phyloP scores from a whole-genome alignment of 176 grass and related monocot species.

The Triticum timopheevii region DNA sequence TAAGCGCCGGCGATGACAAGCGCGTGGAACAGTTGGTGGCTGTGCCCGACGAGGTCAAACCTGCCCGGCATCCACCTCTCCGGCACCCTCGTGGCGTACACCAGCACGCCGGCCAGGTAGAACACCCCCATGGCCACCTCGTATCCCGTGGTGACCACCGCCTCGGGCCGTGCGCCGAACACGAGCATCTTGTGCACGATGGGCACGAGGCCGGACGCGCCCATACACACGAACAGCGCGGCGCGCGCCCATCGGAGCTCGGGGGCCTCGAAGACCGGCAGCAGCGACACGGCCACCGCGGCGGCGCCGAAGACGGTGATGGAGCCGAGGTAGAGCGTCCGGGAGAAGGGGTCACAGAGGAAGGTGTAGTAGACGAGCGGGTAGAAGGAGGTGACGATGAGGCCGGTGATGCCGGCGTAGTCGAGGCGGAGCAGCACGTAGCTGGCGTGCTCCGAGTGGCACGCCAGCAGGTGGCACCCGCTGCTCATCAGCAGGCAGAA shows the following conservation, averaged over 20 bases:
- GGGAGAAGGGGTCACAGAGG: constrained; percentile 54
- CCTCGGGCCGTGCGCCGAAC: constrained; percentile 57
- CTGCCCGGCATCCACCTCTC: constrained; percentile 74
- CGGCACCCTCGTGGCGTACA: constrained; percentile 67
- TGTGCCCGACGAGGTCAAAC: constrained; percentile 74
- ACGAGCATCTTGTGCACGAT: constrained; percentile 76
- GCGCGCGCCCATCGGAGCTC: constrained; percentile 52
- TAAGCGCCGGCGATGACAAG: constrained; percentile 77
- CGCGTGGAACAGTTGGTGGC: constrained; percentile 79
- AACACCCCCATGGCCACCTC: constrained; percentile 61
- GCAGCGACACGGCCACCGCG: constrained; percentile 51
- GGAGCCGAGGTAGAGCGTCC: constrained; percentile 56
- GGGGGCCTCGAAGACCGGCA: constrained; percentile 64
- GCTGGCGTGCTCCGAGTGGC: constrained; percentile 74
- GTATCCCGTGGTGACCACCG: constrained; percentile 59
- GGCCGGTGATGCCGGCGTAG: constrained; percentile 70
- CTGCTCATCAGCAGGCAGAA: constrained; percentile 87
- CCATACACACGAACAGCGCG: constrained; percentile 63
- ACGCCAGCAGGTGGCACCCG: constrained; percentile 71
- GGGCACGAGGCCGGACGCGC: constrained; percentile 59
- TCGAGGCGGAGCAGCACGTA: constrained; percentile 82
- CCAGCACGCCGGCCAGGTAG: constrained; percentile 59
- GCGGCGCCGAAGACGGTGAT: constrained; percentile 60
- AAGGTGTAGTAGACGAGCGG: constrained; percentile 90
- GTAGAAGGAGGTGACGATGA: constrained; percentile 95